Conservation (phyloP, 2,329 filamentous ascomycete genomes). For the Chrysoporthe puriensis region DNA sequence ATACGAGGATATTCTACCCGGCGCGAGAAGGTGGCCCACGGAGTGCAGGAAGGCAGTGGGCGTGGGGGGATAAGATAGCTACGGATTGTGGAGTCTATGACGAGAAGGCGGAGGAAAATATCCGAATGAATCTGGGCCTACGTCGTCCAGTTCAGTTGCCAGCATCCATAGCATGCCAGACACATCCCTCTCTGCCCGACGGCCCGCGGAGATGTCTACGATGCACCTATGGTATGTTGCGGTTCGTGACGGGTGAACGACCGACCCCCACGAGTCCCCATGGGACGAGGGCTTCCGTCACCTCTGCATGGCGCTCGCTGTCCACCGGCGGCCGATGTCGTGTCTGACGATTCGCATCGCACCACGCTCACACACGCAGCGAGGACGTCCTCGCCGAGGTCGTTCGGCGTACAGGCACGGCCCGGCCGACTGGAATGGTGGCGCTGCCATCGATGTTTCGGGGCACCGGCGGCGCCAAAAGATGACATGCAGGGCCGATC, state of each 20-base stretch:
- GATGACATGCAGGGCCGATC: not conserved
- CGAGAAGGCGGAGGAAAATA: not conserved
- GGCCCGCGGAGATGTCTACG: too few relatives aligned
- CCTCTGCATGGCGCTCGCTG: not conserved
- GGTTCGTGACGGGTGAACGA: not conserved
- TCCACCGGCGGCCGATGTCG: too few relatives aligned
- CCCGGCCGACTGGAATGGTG: not conserved
- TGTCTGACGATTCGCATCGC: not conserved
- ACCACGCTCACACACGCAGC: not conserved
- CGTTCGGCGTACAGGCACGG: not conserved
- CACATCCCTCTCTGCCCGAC: too few relatives aligned
- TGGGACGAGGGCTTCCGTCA: not conserved
- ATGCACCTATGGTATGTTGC: too few relatives aligned
- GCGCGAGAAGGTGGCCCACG: too few relatives aligned
- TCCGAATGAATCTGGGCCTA: not conserved
- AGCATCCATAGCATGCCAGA: not conserved
- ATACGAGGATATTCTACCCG: too few relatives aligned
- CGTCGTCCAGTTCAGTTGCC: not conserved
- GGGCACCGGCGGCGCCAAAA: not conserved
- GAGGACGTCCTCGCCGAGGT: not conserved
- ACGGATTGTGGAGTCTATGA: too few relatives aligned
- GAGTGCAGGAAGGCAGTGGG: too few relatives aligned
- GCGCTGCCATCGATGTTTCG: not conserved
- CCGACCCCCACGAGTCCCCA: not conserved
- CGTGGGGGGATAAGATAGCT: too few relatives aligned